Percentiles rank a stretch among this genome's conserved stretches.
phyloP scores from a whole-genome alignment of 148 eudicot species.

The Dianthus caryophyllus region DNA sequence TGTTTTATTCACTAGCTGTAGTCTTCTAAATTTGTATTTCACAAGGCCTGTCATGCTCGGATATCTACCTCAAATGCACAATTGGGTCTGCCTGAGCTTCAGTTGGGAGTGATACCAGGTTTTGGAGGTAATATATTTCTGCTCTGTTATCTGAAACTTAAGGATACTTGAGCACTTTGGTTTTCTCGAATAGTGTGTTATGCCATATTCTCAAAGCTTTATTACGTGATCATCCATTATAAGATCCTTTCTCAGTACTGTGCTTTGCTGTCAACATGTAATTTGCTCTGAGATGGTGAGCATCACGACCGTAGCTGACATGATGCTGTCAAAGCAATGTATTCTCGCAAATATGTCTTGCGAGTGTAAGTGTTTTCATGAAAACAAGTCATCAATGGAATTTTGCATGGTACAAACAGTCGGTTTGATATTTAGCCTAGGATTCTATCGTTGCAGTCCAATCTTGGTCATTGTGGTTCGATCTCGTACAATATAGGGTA shows the following conservation, averaged over 20 bases:
- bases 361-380: neutral
- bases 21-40: neutral
- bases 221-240: neutral
- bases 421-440: too few relatives aligned
- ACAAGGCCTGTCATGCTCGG: conserved; percentile 91
- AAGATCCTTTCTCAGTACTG: neutral
- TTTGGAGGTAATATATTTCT: conserved; percentile 71
- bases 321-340: neutral
- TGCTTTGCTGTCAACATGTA: neutral
- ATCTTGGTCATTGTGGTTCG: too few relatives aligned
- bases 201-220: neutral
- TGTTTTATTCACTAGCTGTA: neutral
- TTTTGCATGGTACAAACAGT: too few relatives aligned
- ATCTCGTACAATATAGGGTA: too few relatives aligned
- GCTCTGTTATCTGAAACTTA: neutral
- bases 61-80: conserved; percentile 82
- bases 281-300: neutral
- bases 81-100: conserved; percentile 95
- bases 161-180: neutral
- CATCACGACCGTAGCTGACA: neutral
- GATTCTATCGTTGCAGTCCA: too few relatives aligned
- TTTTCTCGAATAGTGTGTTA: neutral
- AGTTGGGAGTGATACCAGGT: conserved; percentile 89
- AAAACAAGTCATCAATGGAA: neutral
- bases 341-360: neutral